phyloP scores from a whole-genome alignment of 2,329 filamentous ascomycete genomes.

The Aureobasidium sp. region DNA sequence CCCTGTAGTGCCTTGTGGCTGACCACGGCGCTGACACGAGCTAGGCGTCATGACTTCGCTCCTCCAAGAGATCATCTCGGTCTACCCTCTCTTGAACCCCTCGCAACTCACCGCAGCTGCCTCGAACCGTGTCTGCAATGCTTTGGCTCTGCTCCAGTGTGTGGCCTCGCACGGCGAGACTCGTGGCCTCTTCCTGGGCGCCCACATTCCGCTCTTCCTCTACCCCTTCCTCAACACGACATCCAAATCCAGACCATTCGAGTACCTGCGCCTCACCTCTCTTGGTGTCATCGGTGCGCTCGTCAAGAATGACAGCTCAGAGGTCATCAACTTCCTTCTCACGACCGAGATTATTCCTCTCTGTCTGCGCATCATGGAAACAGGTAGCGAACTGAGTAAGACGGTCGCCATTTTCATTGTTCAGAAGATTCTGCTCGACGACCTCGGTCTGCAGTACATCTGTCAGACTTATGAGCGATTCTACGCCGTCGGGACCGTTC shows the following conservation, averaged over 20 bases:
- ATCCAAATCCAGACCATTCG: constrained; percentile 93
- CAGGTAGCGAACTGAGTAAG: constrained; percentile 94
- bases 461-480: constrained; percentile 98
- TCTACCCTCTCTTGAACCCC: constrained; percentile 92
- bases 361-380: constrained; percentile 98
- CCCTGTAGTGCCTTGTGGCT: neutral
- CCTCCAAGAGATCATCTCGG: constrained; percentile 96
- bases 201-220: constrained; percentile 93
- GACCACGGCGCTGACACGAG: neutral
- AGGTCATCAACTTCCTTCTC: constrained; percentile 97
- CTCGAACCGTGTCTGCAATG: constrained; percentile 95
- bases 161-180: constrained; percentile 98
- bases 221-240: constrained; percentile 99
- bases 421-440: constrained; percentile 95
- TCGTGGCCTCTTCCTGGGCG: constrained; percentile 79
- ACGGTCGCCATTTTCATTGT: constrained; percentile 99
- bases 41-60: constrained; percentile 95
- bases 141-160: constrained; percentile 88
- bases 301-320: constrained; percentile 97
- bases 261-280: constrained; percentile 92
- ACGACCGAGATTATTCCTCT: constrained; percentile 98
- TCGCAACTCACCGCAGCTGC: constrained; percentile 96
- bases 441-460: constrained; percentile 95
- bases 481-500: constrained; percentile 92
- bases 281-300: constrained; percentile 93